Base-by-base conservation (phyloP, 129 eudicot species). In the Tagetes patula region DNA sequence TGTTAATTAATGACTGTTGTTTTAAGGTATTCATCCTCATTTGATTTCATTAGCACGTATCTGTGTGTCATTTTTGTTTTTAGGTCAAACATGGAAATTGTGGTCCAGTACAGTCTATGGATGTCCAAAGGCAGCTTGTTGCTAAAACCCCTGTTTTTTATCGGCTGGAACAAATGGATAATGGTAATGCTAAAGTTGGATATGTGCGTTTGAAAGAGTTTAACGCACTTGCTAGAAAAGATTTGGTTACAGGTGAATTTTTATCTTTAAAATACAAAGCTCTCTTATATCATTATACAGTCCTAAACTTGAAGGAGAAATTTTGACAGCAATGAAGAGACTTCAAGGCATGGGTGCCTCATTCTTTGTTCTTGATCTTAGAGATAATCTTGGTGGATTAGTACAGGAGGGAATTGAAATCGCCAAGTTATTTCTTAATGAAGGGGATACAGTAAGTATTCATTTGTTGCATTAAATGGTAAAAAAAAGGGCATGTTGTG, bases 361-460 rank as follows among this genome's bases (percentile, higher is more conserved):
- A 36, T 69, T 65, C 77, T 86, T 86, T 43, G 77, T 95, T 83
- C 96, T 95, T 70, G 99, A 94, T 82, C 96, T 90, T 71, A 88
- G 97, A 85, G 94, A 95, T 75, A 90, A 90, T 65, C 92, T 82
- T 73, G 99, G 99, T 65, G 99, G 99, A 77, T 84, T 90, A 43
- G 97, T 95, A 50, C 96, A 95, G 87, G 96, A 91, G 87, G 97
- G 99, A 41, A 85, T 95, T 70, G 97, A 95, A 82, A 85, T 95
- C 30, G 92, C 98, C 12, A 94, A 94, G 84, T 78, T 94, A 48
- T 94, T 94, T 85, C 81, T 94, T 41, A 80, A 80, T 72, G 65
- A 86, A 76, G 96, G 98, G 69, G 88, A 89, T 27, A 90, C 92
- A 61, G 98, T 94, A 85, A 34, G 69, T 8, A 13, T n/a, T 12